Evolutionary conservation across 1,284 basidiomycete species (phyloP).

Genomic region (Phylloboletellus chloephorus): DNA sequence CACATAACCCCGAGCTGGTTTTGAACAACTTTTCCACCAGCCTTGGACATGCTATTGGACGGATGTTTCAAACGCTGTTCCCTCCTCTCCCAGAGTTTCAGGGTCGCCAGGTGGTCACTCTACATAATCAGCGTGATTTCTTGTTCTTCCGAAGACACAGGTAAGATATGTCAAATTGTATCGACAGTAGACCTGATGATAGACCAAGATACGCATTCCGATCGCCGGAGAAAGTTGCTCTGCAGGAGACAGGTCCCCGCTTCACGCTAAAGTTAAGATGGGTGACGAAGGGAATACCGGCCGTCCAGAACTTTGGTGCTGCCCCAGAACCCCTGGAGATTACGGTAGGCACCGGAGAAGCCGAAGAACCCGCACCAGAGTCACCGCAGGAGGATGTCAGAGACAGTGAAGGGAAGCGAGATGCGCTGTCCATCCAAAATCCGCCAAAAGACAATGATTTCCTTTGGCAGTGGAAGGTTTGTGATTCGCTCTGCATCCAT

Average conservation of each 20-base stretch:
- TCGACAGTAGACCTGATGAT: slow-evolving; percentile 6
- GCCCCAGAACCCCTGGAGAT: slow-evolving; percentile 56
- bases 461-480: slow-evolving; percentile 78
- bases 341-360: slow-evolving; percentile 45
- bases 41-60: slow-evolving; percentile 88
- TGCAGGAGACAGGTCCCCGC: slow-evolving; percentile 97
- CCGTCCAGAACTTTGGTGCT: slow-evolving; percentile 64
- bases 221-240: slow-evolving; percentile 82
- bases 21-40: slow-evolving; percentile 94
- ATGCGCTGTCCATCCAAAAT: slow-evolving; percentile 13
- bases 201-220: slow-evolving; percentile 81
- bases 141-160: slow-evolving; percentile 94
- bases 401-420: slow-evolving; percentile 14
- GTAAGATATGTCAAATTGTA: slow-evolving; percentile 35
- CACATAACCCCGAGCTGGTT: slow-evolving; percentile 94
- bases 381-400: slow-evolving; percentile 11
- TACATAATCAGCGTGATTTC: slow-evolving; percentile 98
- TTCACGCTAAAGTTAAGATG: slow-evolving; percentile 94
- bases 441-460: slow-evolving; percentile 66
- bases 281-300: slow-evolving; percentile 84
- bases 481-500: slow-evolving; percentile 16
- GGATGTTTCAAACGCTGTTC: slow-evolving; percentile 94
- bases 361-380: slow-evolving; percentile 29
- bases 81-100: slow-evolving; percentile 94
- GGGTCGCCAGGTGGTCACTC: slow-evolving; percentile 93